Evolutionary conservation across 176 grass and related monocot species (phyloP).

Genomic region (Cocos nucifera): DNA sequence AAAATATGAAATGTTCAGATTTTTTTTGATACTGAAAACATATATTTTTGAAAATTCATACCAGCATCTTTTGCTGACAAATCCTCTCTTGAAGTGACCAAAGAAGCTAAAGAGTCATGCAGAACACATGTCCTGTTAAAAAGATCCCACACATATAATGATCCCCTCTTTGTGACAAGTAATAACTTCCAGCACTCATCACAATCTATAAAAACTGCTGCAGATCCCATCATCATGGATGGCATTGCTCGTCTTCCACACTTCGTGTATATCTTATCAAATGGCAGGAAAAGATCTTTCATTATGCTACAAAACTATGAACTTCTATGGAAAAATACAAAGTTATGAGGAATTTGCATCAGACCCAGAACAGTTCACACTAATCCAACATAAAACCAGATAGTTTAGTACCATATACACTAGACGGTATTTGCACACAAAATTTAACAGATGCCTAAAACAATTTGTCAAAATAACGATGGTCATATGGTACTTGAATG

Average conservation of each 20-base stretch:
- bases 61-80: constrained; percentile 59
- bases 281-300: background rate
- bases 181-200: constrained; percentile 74
- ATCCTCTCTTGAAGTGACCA: constrained; percentile 51
- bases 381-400: too few relatives aligned
- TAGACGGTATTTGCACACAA: too few relatives aligned
- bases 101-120: constrained; percentile 63
- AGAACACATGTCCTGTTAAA: constrained; percentile 64
- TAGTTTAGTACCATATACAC: too few relatives aligned
- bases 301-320: background rate
- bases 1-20: too few relatives aligned
- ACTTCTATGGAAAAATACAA: background rate
- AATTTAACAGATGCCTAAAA: too few relatives aligned
- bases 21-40: constrained; percentile 3
- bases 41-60: constrained; percentile 27
- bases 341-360: too few relatives aligned
- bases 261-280: constrained; percentile 74
- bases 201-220: constrained; percentile 82
- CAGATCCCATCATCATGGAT: constrained; percentile 81
- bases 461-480: too few relatives aligned
- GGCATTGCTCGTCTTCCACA: constrained; percentile 81
- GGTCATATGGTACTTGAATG: too few relatives aligned
- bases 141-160: constrained; percentile 87
- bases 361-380: too few relatives aligned
- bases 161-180: constrained; percentile 76